Evolutionary conservation across 129 eudicot genomes (phyloP).

Genomic region (Cynara cardunculus): DNA sequence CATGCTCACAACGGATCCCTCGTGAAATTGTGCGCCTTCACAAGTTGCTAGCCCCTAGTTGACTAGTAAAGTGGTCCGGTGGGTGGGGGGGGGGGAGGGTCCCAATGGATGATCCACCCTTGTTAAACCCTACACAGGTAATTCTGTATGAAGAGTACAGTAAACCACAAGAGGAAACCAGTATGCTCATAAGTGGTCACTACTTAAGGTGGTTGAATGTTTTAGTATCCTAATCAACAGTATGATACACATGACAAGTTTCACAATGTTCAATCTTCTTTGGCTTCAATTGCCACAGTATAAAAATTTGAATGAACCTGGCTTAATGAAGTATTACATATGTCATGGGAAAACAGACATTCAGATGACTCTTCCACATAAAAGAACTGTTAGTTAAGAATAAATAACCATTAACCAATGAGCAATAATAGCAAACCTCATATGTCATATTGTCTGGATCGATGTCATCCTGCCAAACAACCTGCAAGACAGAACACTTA

Average conservation of each 20-base stretch:
- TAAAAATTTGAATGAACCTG: background rate
- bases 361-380: background rate
- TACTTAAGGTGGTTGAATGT: background rate
- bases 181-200: background rate
- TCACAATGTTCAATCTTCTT: background rate
- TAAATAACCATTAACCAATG: background rate
- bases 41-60: background rate
- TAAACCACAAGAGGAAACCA: background rate
- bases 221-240: background rate
- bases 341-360: background rate
- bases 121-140: background rate
- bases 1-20: background rate
- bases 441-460: constrained; percentile 94
- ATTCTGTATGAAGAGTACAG: background rate
- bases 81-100: background rate
- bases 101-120: background rate
- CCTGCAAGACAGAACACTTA: constrained; percentile 36
- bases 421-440: constrained; percentile 50
- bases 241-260: background rate
- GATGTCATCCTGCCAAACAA: constrained; percentile 64
- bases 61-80: background rate
- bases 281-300: background rate
- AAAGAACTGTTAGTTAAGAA: background rate
- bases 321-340: background rate
- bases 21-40: background rate